Evolutionary conservation across 2,329 filamentous ascomycete genomes (phyloP).

Genomic region (Xylariomycetidae sp.): DNA sequence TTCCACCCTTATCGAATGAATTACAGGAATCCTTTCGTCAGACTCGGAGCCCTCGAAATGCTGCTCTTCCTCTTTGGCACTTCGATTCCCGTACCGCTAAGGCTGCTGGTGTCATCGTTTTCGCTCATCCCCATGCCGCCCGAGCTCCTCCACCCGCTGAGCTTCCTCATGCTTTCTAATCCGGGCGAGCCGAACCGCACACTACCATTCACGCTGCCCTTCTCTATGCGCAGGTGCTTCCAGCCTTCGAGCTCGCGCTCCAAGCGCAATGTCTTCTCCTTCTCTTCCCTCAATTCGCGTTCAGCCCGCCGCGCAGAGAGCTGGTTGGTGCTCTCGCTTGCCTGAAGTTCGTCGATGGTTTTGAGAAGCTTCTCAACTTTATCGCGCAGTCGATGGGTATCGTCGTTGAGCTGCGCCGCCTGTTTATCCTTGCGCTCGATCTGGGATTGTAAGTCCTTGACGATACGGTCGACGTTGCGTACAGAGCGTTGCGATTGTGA

Average conservation of each 20-base stretch:
- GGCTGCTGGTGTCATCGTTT: conserved; percentile 30
- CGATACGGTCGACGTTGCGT: conserved; percentile 87
- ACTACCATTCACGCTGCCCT: conserved; percentile 31
- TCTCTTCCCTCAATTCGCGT: conserved; percentile 83
- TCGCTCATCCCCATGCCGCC: conserved; percentile 38
- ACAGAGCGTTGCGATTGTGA: conserved; percentile 79
- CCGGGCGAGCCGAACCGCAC: conserved; percentile 21
- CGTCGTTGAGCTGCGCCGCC: conserved; percentile 74
- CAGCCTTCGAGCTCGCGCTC: conserved; percentile 83
- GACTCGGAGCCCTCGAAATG: conserved; percentile 57
- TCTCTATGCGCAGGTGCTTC: conserved; percentile 71
- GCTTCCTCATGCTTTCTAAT: conserved; percentile 23
- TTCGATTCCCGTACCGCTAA: conserved; percentile 38
- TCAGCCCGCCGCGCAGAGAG: conserved; percentile 80
- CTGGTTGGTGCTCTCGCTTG: conserved; percentile 76
- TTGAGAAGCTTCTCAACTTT: conserved; percentile 84
- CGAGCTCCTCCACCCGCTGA: conserved; percentile 50
- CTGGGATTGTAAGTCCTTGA: conserved; percentile 88
- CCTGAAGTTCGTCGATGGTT: conserved; percentile 91
- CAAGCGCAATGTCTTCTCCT: conserved; percentile 73
- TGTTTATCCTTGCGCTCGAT: conserved; percentile 92
- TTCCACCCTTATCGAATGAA: no score
- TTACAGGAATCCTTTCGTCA: conserved; percentile 75
- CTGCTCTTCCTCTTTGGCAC: conserved; percentile 64
- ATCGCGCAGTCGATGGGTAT: conserved; percentile 79